Conservation (phyloP, 2,329 filamentous ascomycete species). For the Fusarium sp. region DNA sequence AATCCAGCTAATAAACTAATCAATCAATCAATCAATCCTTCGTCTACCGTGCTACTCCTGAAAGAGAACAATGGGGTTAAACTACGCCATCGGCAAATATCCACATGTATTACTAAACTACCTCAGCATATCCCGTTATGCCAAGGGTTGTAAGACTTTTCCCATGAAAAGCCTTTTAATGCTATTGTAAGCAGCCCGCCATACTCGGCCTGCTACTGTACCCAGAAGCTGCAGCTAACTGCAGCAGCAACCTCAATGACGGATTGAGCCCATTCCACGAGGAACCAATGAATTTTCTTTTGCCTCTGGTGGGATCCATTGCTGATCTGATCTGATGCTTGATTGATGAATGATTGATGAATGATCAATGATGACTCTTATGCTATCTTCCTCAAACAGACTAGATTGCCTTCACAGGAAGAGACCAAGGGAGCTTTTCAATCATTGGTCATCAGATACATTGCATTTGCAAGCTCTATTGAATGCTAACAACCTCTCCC, state of each 20-base stretch:
- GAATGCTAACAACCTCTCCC: slow-evolving; percentile 19
- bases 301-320: background rate
- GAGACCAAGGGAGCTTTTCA: background rate
- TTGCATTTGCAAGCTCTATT: background rate
- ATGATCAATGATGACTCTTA: slow-evolving; percentile 45
- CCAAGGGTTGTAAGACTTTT: background rate
- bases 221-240: slow-evolving; percentile 7
- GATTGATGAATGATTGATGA: background rate
- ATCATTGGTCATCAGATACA: slow-evolving; percentile 21
- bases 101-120: slow-evolving; percentile 24
- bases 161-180: slow-evolving; percentile 1
- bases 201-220: slow-evolving; percentile 11
- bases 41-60: background rate
- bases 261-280: background rate
- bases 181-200: slow-evolving; percentile 41
- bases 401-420: slow-evolving; percentile 8
- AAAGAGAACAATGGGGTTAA: background rate
- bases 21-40: background rate
- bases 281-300: slow-evolving; percentile 13
- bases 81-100: slow-evolving; percentile 16
- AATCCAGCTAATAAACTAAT: slow-evolving; percentile 1
- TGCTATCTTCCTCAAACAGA: slow-evolving; percentile 4
- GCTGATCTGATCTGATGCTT: background rate
- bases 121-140: slow-evolving; percentile 23
- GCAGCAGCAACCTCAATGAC: slow-evolving; percentile 3